Percentiles rank a stretch among this genome's conserved stretches.
Evolutionary conservation across 2,329 filamentous ascomycete genomes (phyloP).

Genomic region (Paecilomyces sp.): DNA sequence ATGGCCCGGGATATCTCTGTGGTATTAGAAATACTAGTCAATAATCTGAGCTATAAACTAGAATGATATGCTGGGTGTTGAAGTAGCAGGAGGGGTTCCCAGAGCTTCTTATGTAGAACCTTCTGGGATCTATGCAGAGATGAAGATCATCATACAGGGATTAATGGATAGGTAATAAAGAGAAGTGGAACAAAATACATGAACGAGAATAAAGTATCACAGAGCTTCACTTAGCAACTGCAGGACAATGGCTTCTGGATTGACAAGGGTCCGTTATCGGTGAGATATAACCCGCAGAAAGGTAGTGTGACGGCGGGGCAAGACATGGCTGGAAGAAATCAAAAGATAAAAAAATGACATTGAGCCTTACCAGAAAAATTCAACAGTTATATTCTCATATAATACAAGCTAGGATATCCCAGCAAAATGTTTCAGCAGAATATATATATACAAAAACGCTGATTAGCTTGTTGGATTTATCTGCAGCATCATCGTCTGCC

Average conservation of each 20-base stretch:
- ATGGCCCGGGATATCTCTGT: neutral
- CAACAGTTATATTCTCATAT: neutral
- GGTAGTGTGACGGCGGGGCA: neutral
- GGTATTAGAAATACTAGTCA: neutral
- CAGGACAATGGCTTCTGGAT: neutral
- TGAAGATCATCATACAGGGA: neutral
- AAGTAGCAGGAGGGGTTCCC: neutral
- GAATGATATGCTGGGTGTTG: neutral
- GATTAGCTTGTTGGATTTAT: neutral
- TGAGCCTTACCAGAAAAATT: neutral
- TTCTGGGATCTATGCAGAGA: neutral
- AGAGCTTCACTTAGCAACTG: neutral
- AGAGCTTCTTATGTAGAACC: neutral
- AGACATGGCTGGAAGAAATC: neutral
- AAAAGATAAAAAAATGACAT: neutral
- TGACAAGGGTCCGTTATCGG: neutral
- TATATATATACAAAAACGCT: neutral
- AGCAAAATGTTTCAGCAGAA: neutral
- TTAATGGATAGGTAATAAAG: neutral
- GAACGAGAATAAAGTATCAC: neutral
- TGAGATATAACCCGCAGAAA: neutral
- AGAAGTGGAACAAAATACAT: neutral
- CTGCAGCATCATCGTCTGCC: neutral
- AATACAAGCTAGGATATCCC: neutral
- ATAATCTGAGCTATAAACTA: neutral